These are phyloP conservation scores for Solanum hybrid DNA, from an alignment of 305 asterid genomes.

Conservation along the genomic window DNA sequence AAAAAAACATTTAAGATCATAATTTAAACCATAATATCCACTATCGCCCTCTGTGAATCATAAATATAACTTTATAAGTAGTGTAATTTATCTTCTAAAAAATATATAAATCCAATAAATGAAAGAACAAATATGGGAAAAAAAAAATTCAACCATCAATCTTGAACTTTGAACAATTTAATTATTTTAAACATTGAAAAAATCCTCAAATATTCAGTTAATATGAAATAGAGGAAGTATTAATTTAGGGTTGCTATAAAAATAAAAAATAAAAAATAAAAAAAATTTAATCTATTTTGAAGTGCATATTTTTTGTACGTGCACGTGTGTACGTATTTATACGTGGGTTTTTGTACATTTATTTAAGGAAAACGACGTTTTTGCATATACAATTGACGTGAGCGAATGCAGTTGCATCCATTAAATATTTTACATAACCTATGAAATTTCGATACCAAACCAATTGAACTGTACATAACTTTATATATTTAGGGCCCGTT, in stretches of 20 bases:
- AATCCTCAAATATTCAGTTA: no score
- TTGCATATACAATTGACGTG: not conserved
- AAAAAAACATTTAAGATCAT: not conserved
- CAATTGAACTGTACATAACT: not conserved
- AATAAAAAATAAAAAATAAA: no score
- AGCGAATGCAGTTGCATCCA: not conserved
- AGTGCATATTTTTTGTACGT: not conserved
- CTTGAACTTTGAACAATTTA: no score
- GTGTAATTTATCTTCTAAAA: no score
- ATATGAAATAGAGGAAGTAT: no score
- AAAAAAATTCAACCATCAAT: not conserved
- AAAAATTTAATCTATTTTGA: no score
- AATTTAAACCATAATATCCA: not conserved
- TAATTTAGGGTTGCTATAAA: not conserved
- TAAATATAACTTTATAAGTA: not conserved
- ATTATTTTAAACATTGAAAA: no score
- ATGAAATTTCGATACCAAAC: not conserved
- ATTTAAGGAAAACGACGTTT: not conserved
- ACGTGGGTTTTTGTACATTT: not conserved
- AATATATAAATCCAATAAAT: no score
- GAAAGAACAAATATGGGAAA: no score
- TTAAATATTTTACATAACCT: not conserved
- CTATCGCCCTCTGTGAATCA: not conserved
- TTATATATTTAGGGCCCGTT: not conserved
- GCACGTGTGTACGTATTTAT: not conserved